phyloP scores from a whole-genome alignment of 345 rosid species.

The Hibiscus trionum region DNA sequence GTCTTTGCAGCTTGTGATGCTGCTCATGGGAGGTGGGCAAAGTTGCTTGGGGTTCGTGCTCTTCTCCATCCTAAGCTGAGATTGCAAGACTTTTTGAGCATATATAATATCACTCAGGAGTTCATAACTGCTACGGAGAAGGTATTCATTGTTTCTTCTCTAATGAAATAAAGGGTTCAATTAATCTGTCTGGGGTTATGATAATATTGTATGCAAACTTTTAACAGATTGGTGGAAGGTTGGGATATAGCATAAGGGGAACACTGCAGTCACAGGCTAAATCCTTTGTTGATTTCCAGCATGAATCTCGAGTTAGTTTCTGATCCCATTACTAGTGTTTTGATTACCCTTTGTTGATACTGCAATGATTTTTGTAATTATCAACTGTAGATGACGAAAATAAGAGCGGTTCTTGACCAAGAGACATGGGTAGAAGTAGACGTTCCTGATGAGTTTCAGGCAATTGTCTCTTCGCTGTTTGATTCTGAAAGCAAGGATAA shows the following conservation, averaged over 20 bases:
- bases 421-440: constrained; percentile 99
- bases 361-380: constrained; percentile 18
- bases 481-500: constrained; percentile 35
- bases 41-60: constrained; percentile 90
- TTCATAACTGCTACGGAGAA: constrained; percentile 86
- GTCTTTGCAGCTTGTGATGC: constrained; percentile 98
- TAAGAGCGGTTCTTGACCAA: constrained; percentile 97
- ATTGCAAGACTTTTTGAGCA: constrained; percentile 89
- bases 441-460: constrained; percentile 93
- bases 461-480: constrained; percentile 50
- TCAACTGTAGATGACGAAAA: constrained; percentile 66
- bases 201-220: constrained; percentile 17
- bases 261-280: constrained; percentile 97
- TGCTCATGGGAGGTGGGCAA: constrained; percentile 99
- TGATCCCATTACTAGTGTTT: neutral
- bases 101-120: constrained; percentile 83
- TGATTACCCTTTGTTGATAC: neutral
- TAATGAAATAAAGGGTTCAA: neutral
- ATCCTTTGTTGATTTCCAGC: constrained; percentile 90
- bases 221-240: constrained; percentile 91
- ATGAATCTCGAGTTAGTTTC: constrained; percentile 83
- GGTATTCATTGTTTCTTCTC: constrained; percentile 36
- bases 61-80: constrained; percentile 86
- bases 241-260: constrained; percentile 97
- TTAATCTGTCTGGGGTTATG: constrained; percentile 15